Evolutionary conservation across 202 grass and related monocot species (phyloP), one percentile per base, ranked within the genome.

Genomic region (Setaria viridis): DNA sequence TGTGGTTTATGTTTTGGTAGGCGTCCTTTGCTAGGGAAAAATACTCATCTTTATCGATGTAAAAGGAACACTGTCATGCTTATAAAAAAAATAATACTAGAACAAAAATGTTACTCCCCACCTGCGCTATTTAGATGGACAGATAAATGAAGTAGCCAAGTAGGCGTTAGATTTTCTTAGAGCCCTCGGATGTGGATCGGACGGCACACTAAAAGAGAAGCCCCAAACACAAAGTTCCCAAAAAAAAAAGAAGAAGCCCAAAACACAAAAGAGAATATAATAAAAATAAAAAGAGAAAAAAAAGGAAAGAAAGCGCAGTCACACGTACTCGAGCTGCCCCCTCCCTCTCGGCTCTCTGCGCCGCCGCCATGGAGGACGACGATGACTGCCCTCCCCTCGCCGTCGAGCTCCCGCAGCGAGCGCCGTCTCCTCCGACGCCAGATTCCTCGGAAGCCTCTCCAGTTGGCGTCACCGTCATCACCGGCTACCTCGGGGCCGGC

Each of bases 391-490:
- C 93, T 84, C 91, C 95, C 33, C 74, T 95, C 42, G 93, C 91
- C 48, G 90, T 94, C 77, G 70, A 78, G 19, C 79, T 60, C n/a
- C 83, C 42, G 2, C 46, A 15, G 34, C 80, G 62, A 7, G 32
- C 9, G 15, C 16, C 33, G 1, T 81, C 43, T 15, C 34, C 65
- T 35, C 66, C 39, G 4, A 21, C 30, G 11, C 48, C 74, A 35
- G 45, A 8, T 67, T 4, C 37, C 39, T 65, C 56, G 0, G 34
- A 71, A 1, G 30, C 43, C 1, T 74, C 72, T 7, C 90, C 91
- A 20, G 96, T 99, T 54, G 96, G 96, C 30, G 91, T 99, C 58
- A 96, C 96, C 35, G 85, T 99, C 57, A 95, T 99, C 91, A 99
- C 91, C 11, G 96, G 93, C 39, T 99, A 99, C 80, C 93, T 99